phyloP scores from a whole-genome alignment of 2,329 filamentous ascomycete species.

The Podosphaera leucotricha region DNA sequence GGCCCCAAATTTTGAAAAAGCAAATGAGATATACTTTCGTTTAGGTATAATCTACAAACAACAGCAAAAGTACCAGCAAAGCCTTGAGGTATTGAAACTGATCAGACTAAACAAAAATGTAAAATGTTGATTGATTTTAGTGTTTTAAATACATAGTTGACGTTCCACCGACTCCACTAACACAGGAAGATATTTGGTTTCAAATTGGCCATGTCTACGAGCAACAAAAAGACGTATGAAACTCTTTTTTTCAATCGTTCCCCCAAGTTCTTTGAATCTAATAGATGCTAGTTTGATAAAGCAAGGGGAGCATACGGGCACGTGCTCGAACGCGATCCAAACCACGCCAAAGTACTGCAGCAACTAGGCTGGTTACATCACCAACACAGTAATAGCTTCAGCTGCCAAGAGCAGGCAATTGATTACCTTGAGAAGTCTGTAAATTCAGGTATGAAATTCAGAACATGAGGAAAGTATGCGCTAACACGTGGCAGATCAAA shows the following conservation, averaged over 20 bases:
- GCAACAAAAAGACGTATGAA: conserved; percentile 87
- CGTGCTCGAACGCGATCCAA: conserved; percentile 81
- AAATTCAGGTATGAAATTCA: conserved; percentile 43
- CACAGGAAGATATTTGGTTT: conserved; percentile 98
- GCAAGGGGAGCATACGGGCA: conserved; percentile 83
- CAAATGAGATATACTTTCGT: conserved; percentile 96
- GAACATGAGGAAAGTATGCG: conserved; percentile 2
- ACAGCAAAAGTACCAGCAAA: conserved; percentile 78
- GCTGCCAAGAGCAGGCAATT: conserved; percentile 86
- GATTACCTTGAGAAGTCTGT: conserved; percentile 96
- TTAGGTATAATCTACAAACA: conserved; percentile 99
- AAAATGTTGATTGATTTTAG: conserved; percentile 21
- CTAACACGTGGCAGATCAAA: conserved; percentile 44
- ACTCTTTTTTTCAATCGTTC: conserved; percentile 1
- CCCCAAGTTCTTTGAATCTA: conserved; percentile 6
- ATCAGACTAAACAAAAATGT: not conserved
- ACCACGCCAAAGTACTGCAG: conserved; percentile 92
- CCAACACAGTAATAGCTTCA: conserved; percentile 77
- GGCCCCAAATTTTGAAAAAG: conserved; percentile 93
- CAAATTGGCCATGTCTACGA: conserved; percentile 98
- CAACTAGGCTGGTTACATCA: conserved; percentile 96
- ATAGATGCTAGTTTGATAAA: conserved; percentile 49
- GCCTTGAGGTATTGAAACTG: conserved; percentile 49
- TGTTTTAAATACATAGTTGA: conserved; percentile 97
- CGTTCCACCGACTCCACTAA: conserved; percentile 75